These are phyloP conservation scores for Diaporthe sp. DNA, from an alignment of 2,329 filamentous ascomycete genomes.

Conservation along the genomic window DNA sequence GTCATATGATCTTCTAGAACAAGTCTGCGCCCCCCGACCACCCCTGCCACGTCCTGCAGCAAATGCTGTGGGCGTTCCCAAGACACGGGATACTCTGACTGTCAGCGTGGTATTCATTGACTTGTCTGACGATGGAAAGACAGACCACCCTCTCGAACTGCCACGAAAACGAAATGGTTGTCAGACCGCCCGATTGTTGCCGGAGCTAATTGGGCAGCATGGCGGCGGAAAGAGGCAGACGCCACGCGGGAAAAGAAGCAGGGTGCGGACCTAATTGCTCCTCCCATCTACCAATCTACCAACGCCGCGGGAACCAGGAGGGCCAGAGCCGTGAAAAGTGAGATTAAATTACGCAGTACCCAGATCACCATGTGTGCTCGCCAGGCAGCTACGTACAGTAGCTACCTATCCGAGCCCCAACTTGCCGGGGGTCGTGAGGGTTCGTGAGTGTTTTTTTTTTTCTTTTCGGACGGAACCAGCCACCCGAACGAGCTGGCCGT, in stretches of 20 bases:
- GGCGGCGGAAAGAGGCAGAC: conserved; percentile 28
- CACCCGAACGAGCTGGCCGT: background rate
- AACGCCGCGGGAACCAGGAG: background rate
- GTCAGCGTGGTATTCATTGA: conserved; percentile 10
- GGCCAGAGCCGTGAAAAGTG: background rate
- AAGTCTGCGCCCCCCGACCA: conserved; percentile 22
- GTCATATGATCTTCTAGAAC: conserved; percentile 36
- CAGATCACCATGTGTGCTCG: conserved; percentile 12
- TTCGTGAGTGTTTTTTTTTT: no score
- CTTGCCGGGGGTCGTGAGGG: background rate
- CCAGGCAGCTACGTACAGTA: conserved; percentile 9
- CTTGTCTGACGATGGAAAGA: background rate
- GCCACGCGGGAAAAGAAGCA: conserved; percentile 33
- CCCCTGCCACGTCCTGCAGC: conserved; percentile 3
- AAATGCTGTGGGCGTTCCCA: background rate
- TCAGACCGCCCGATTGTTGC: background rate
- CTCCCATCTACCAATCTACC: conserved; percentile 24
- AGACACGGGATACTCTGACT: conserved; percentile 12
- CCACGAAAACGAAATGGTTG: background rate
- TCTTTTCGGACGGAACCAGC: conserved; percentile 8
- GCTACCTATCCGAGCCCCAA: background rate
- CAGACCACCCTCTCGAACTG: background rate
- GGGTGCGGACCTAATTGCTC: conserved; percentile 36
- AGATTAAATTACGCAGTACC: conserved; percentile 9
- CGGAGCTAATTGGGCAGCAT: conserved; percentile 16